These are phyloP conservation scores for Manihot esculenta DNA, from an alignment of 441 rosid species.

Conservation along the genomic window DNA sequence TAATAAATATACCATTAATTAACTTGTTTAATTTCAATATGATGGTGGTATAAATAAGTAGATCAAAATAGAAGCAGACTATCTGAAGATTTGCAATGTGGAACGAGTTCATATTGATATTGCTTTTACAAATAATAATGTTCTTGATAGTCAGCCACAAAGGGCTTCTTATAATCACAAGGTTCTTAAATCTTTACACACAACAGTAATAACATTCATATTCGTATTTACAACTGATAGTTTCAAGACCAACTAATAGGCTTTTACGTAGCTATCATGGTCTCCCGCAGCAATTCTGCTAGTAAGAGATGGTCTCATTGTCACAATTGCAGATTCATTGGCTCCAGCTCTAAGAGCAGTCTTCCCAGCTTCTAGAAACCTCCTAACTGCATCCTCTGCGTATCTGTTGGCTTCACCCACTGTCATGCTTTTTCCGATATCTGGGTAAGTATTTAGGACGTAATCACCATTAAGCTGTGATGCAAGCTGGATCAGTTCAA, in stretches of 20 bases:
- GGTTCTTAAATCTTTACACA: slow-evolving; percentile 6
- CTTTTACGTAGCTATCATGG: slow-evolving; percentile 26
- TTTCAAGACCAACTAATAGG: slow-evolving; percentile 24
- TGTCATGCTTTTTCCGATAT: slow-evolving; percentile 78
- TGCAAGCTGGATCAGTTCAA: slow-evolving; percentile 89
- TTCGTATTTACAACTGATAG: slow-evolving; percentile 16
- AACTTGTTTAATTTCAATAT: too few relatives aligned
- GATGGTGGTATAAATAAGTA: too few relatives aligned
- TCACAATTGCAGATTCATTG: slow-evolving; percentile 76
- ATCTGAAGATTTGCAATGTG: background rate
- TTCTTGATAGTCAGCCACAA: background rate
- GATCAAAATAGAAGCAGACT: background rate
- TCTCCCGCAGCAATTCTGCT: slow-evolving; percentile 44
- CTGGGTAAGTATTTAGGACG: slow-evolving; percentile 69
- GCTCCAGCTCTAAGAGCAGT: slow-evolving; percentile 92
- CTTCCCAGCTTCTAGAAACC: slow-evolving; percentile 88
- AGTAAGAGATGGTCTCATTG: slow-evolving; percentile 88
- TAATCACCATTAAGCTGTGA: slow-evolving; percentile 90
- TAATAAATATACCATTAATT: too few relatives aligned
- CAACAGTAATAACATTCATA: background rate
- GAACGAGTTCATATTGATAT: background rate
- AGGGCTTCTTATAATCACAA: background rate
- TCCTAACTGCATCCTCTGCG: slow-evolving; percentile 78
- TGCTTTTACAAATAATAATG: too few relatives aligned
- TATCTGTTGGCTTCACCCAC: slow-evolving; percentile 79